phyloP scores from a whole-genome alignment of 352 stramenopile genomes.

The Pythium insidiosum region DNA sequence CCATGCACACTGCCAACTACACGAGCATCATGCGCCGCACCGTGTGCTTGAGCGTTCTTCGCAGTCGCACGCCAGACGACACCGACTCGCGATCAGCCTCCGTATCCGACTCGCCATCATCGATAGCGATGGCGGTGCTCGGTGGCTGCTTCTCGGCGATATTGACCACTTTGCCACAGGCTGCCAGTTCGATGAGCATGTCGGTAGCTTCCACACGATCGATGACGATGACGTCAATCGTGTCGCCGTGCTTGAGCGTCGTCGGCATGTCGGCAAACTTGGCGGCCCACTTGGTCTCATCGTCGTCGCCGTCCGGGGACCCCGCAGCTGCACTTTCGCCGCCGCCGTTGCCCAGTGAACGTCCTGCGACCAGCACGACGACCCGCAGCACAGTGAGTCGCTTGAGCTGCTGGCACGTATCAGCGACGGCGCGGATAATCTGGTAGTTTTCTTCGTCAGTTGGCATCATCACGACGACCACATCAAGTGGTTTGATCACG shows the following conservation, averaged over 20 bases:
- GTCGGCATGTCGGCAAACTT: slow-evolving; percentile 47
- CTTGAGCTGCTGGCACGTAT: slow-evolving; percentile 34
- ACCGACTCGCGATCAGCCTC: slow-evolving; percentile 12
- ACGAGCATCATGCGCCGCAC: slow-evolving; percentile 46
- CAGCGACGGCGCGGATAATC: slow-evolving; percentile 39
- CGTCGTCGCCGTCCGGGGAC: slow-evolving; percentile 8
- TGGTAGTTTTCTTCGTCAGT: slow-evolving; percentile 43
- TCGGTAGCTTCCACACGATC: slow-evolving; percentile 51
- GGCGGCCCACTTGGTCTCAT: slow-evolving; percentile 22
- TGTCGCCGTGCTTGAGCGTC: slow-evolving; percentile 44
- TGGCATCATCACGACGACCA: slow-evolving; percentile 56
- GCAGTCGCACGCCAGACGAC: slow-evolving; percentile 16
- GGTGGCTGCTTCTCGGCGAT: slow-evolving; percentile 30
- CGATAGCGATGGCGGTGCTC: slow-evolving; percentile 29
- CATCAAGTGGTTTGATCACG: slow-evolving; percentile 33
- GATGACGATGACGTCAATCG: slow-evolving; percentile 57
- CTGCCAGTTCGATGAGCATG: slow-evolving; percentile 59
- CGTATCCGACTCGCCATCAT: slow-evolving; percentile 23
- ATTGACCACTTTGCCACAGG: slow-evolving; percentile 56
- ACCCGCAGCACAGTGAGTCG: slow-evolving; percentile 44
- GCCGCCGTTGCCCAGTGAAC: slow-evolving; percentile 5
- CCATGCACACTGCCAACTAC: too few species aligned
- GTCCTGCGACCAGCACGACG: slow-evolving; percentile 40
- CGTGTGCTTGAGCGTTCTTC: slow-evolving; percentile 29
- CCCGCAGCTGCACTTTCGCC: too few species aligned